Base-by-base conservation (phyloP, 2,329 filamentous ascomycete genomes). In the Raffaelea ambrosiae region DNA sequence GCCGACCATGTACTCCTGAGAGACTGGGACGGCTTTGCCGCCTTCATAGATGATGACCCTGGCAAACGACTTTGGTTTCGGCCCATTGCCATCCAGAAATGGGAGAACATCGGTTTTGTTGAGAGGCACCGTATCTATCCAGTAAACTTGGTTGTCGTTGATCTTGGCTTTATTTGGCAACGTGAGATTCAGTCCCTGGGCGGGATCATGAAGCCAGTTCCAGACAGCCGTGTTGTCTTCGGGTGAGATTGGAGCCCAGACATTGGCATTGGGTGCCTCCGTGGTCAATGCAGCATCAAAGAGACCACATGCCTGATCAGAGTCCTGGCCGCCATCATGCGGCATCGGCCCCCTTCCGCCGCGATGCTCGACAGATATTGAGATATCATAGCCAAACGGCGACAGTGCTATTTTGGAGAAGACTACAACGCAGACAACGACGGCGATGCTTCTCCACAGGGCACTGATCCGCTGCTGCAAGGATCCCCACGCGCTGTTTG, bases 1-100 rank as follows among this genome's bases (percentile, higher is more conserved):
- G 0, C 72, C 71, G 23, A 75, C 64, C 62, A 71, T 70, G 53
- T 69, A 73, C 52, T 75, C 70, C 48, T 72, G 66, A 5, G 66
- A 68, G 23, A 68, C 63, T 2, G 71, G 70, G 13, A 66, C 61
- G 4, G 55, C 52, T 41, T 66, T 68, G 0, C 66, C 68, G 11
- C 68, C 66, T 48, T 71, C 63, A 39, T 70, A 69, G 38, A 75
- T 64, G 45, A 73, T 66, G 2, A 64, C 70, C 20, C 70, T 61
- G 23, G 72, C 72, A 57, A 69, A 75, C 14, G 67, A 63, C 11
- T 59, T 48, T 1, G 71, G 71, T 4, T 54, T 48, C 10, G 51
- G 39, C 1, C 54, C 64, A 20, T 61, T 54, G 16, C 62, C 61
- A 43, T 71, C 66, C 2, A 75, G 55, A 53, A 70, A 76, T 1